Evolutionary conservation across 2,329 filamentous ascomycete species (phyloP), one percentile per base, ranked within the genome.

Genomic region (Aaosphaeria arxii): DNA sequence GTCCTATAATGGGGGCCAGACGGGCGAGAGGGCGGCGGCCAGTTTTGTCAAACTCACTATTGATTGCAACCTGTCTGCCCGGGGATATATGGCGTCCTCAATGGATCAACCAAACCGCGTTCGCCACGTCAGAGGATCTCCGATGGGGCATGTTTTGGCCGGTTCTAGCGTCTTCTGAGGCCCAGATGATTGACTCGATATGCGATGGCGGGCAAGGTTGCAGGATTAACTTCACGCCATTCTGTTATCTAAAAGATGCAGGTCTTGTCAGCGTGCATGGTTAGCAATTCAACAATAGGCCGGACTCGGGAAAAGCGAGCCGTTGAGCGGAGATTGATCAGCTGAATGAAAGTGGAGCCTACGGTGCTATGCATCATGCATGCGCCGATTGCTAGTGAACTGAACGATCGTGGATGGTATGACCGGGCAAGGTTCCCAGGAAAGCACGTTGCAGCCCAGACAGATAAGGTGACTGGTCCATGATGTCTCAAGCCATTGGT

Each of bases 101-200:
- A 62, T 52, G 53, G 55, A 65, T 71, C 66, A 70, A 71, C 71
- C 70, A 74, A 64, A 71, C 69, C 71, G 63, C 62, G 67, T 53
- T 67, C 70, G 74, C 74, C 74, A 77, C 74, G 74, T 77, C 74
- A 76, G 74, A 74, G 70, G 74, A 72, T 76, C 73, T 74, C 71
- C 74, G 72, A 74, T 68, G 67, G 71, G 66, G 68, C 64, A 70
- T 66, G 67, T 67, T 73, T 67, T 71, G 71, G 71, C 69, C 69
- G 64, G 67, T 70, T 67, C 72, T 75, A 75, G 73, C 70, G 71
- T 72, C 55, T 59, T 59, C 63, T 59, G 62, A 57, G 65, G 64
- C 57, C 64, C 66, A 70, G 67, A 69, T 71, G 67, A 71, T 70
- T 71, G 70, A 69, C 59, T 71, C 60, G 66, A 69, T 65, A 71